phyloP scores from a whole-genome alignment of 768 basidiomycete species.

The Collybia nuda region DNA sequence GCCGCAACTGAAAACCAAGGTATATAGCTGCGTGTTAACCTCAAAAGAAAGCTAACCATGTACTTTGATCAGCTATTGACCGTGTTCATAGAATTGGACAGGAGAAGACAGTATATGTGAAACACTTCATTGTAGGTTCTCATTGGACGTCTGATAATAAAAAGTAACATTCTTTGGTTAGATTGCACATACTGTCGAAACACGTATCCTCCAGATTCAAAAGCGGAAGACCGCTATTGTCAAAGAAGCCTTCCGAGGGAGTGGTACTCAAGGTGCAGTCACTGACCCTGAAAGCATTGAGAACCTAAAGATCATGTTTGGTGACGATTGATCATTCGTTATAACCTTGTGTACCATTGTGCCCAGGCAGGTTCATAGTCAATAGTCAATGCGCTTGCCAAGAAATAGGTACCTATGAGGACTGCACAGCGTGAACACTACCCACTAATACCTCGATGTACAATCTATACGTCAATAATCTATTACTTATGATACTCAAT shows the following conservation, averaged over 20 bases:
- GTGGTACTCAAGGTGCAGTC: conserved; percentile 33
- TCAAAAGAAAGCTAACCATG: neutral
- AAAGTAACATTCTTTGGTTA: conserved; percentile 20
- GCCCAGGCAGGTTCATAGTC: neutral
- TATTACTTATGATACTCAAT: too few relatives aligned
- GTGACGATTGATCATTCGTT: conserved; percentile 31
- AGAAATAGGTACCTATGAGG: too few relatives aligned
- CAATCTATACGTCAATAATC: too few relatives aligned
- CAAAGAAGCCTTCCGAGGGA: conserved; percentile 77
- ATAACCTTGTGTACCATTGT: neutral
- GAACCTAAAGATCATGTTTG: conserved; percentile 82
- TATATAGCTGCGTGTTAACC: conserved; percentile 15
- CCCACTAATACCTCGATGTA: too few relatives aligned
- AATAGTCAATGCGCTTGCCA: too few relatives aligned
- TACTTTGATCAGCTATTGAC: conserved; percentile 60
- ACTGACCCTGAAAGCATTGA: conserved; percentile 72
- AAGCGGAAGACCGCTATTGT: conserved; percentile 86
- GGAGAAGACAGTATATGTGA: conserved; percentile 79
- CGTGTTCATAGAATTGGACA: conserved; percentile 86
- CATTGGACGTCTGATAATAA: neutral
- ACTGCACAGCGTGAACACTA: too few relatives aligned
- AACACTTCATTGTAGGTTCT: conserved; percentile 72
- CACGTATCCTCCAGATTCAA: conserved; percentile 79
- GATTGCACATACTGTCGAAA: conserved; percentile 77
- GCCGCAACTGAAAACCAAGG: conserved; percentile 82